These are phyloP conservation scores for Yarrowia keelungensis DNA, from an alignment of 805 yeast species.

Conservation along the genomic window DNA sequence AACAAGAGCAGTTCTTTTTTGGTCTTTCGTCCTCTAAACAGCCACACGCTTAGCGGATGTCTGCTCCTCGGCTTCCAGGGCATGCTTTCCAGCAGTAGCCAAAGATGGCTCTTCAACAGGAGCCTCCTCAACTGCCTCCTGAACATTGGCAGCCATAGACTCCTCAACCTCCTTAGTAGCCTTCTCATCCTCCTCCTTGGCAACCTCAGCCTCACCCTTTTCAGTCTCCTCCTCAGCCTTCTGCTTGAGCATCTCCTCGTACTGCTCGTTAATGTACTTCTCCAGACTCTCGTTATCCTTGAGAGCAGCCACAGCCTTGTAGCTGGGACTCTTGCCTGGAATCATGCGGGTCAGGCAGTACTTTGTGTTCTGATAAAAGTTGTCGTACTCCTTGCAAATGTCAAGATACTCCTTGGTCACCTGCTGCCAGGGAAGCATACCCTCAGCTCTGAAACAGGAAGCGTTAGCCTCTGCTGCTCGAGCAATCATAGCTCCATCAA, in stretches of 20 bases:
- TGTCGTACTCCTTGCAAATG: slow-evolving; percentile 63
- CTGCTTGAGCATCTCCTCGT: slow-evolving; percentile 6
- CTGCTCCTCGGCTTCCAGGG: slow-evolving; percentile 13
- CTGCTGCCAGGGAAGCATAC: slow-evolving; percentile 61
- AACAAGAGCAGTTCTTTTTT: slow-evolving; percentile 9
- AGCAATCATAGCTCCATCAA: slow-evolving; percentile 91
- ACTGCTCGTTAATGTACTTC: slow-evolving; percentile 25
- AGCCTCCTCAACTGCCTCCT: background rate
- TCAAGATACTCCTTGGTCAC: slow-evolving; percentile 63
- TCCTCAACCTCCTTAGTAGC: slow-evolving; percentile 33
- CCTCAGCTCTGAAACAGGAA: slow-evolving; percentile 62
- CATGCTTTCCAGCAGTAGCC: slow-evolving; percentile 3
- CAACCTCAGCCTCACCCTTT: background rate
- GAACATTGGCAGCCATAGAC: background rate
- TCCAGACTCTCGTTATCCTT: slow-evolving; percentile 51
- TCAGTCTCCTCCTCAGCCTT: background rate
- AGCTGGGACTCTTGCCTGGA: slow-evolving; percentile 73
- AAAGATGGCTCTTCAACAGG: background rate
- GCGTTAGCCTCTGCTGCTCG: slow-evolving; percentile 89
- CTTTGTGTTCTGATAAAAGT: slow-evolving; percentile 76
- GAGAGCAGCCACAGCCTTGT: slow-evolving; percentile 62
- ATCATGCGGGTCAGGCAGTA: slow-evolving; percentile 78
- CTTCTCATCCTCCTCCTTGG: background rate
- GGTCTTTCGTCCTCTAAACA: background rate
- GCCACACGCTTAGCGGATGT: slow-evolving; percentile 6